phyloP scores from a whole-genome alignment of 2,329 filamentous ascomycete species.

The Raffaelea albimanens region DNA sequence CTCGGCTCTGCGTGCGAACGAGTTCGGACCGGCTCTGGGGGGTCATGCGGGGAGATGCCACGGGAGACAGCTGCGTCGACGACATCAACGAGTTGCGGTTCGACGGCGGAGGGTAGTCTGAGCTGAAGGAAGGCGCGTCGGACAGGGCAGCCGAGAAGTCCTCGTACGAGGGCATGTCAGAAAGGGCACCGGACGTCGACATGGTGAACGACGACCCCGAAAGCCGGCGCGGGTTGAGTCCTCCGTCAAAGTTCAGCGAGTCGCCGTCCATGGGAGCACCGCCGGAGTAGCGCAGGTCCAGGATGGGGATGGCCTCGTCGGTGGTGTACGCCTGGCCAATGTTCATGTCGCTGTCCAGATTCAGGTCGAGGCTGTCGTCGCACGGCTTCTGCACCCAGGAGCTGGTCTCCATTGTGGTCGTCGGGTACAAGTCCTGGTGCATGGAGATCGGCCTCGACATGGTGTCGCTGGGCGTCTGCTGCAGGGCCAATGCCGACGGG shows the following conservation, averaged over 20 bases:
- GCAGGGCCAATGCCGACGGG: conserved; percentile 41
- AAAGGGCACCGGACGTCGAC: conserved; percentile 55
- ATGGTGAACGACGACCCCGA: conserved; percentile 67
- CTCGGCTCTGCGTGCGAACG: conserved; percentile 56
- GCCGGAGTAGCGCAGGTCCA: conserved; percentile 46
- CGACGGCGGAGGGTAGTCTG: conserved; percentile 57
- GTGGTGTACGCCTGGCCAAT: conserved; percentile 55
- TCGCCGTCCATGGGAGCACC: conserved; percentile 40
- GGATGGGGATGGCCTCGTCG: conserved; percentile 53
- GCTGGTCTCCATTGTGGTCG: conserved; percentile 37
- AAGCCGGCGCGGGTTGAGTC: conserved; percentile 50
- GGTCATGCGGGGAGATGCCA: conserved; percentile 60
- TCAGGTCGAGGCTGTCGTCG: conserved; percentile 46
- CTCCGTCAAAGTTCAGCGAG: conserved; percentile 38
- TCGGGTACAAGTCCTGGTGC: conserved; percentile 48
- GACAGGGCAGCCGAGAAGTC: conserved; percentile 59
- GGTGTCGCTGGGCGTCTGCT: conserved; percentile 39
- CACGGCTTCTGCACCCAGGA: conserved; percentile 46
- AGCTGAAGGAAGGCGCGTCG: conserved; percentile 57
- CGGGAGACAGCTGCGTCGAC: conserved; percentile 61
- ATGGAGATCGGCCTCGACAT: conserved; percentile 46
- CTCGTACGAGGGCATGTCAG: conserved; percentile 62
- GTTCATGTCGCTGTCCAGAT: conserved; percentile 47
- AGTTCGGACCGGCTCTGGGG: conserved; percentile 51
- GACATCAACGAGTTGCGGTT: conserved; percentile 63